These are phyloP conservation scores for Trichosporon sp. DNA, from an alignment of 1,284 basidiomycete genomes.

Conservation along the genomic window DNA sequence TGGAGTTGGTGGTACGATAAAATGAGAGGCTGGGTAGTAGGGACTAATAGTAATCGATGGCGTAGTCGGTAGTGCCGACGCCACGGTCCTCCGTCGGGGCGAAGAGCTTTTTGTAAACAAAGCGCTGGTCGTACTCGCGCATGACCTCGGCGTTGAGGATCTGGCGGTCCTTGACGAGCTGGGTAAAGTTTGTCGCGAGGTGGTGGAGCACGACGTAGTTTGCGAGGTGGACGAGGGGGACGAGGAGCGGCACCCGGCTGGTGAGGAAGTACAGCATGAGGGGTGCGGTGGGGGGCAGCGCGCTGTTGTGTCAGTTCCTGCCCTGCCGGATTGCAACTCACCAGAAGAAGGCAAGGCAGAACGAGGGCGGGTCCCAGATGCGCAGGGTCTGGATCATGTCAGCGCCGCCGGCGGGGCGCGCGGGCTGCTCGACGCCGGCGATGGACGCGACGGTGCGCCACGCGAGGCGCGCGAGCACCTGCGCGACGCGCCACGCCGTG, in stretches of 20 bases:
- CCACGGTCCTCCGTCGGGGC: constrained; percentile 39
- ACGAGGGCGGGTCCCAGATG: constrained; percentile 49
- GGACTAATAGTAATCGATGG: not conserved
- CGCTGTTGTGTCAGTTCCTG: constrained; percentile 23
- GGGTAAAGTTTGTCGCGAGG: constrained; percentile 34
- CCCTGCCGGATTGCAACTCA: constrained; percentile 18
- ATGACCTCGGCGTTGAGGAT: constrained; percentile 47
- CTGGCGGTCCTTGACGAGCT: constrained; percentile 47
- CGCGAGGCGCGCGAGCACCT: not conserved
- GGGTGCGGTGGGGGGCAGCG: constrained; percentile 39
- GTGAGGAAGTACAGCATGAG: constrained; percentile 39
- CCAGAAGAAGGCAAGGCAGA: constrained; percentile 49
- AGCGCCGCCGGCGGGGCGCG: not conserved
- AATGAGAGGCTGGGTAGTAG: not conserved
- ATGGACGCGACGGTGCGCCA: not conserved
- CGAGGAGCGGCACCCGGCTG: constrained; percentile 36
- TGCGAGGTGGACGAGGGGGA: constrained; percentile 33
- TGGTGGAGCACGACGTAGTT: constrained; percentile 36
- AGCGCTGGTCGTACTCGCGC: constrained; percentile 48
- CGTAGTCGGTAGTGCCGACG: constrained; percentile 39
- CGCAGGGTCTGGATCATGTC: constrained; percentile 42
- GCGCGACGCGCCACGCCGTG: not conserved
- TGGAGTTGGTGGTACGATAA: too few relatives aligned
- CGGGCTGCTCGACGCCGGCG: not conserved
- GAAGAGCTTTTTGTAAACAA: constrained; percentile 46